Evolutionary conservation across 1,284 basidiomycete species (phyloP).

Genomic region (Schizopora paradoxa): DNA sequence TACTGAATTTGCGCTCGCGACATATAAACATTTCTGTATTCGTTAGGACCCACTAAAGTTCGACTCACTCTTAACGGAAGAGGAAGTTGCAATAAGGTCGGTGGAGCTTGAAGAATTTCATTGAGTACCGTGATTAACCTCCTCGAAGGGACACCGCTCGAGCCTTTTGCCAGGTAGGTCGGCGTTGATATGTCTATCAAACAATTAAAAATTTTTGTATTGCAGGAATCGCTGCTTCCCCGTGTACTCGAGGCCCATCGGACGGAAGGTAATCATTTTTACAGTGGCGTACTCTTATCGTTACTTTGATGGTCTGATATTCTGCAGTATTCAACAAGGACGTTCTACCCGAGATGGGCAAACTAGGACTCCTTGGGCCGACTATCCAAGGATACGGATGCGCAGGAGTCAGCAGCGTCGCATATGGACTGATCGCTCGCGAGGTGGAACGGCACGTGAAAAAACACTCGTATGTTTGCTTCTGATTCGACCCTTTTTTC

Average conservation of each 20-base stretch:
- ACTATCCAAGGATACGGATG: slow-evolving; percentile 95
- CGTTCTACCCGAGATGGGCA: slow-evolving; percentile 89
- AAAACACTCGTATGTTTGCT: slow-evolving; percentile 1
- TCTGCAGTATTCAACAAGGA: slow-evolving; percentile 68
- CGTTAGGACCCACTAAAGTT: slow-evolving; percentile 74
- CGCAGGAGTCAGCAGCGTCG: slow-evolving; percentile 87
- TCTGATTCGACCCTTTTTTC: slow-evolving; percentile 8
- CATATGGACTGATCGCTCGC: slow-evolving; percentile 90
- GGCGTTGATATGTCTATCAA: neutral
- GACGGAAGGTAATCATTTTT: slow-evolving; percentile 63
- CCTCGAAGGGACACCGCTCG: slow-evolving; percentile 70
- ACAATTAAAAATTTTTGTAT: slow-evolving; percentile 9
- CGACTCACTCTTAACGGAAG: slow-evolving; percentile 79
- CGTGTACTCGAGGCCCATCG: slow-evolving; percentile 85
- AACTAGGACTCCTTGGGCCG: slow-evolving; percentile 84
- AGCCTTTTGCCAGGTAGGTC: slow-evolving; percentile 73
- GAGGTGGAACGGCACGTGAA: slow-evolving; percentile 79
- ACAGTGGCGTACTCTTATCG: neutral
- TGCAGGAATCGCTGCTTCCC: slow-evolving; percentile 75
- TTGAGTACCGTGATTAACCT: slow-evolving; percentile 5
- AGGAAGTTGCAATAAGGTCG: slow-evolving; percentile 85
- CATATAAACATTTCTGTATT: neutral
- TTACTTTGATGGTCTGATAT: slow-evolving; percentile 4
- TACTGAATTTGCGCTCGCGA: slow-evolving; percentile 1
- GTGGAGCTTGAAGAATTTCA: slow-evolving; percentile 22